Evolutionary conservation across 306 rosid genomes (phyloP), one percentile per base, ranked within the genome.

Genomic region (Malus sieversii): DNA sequence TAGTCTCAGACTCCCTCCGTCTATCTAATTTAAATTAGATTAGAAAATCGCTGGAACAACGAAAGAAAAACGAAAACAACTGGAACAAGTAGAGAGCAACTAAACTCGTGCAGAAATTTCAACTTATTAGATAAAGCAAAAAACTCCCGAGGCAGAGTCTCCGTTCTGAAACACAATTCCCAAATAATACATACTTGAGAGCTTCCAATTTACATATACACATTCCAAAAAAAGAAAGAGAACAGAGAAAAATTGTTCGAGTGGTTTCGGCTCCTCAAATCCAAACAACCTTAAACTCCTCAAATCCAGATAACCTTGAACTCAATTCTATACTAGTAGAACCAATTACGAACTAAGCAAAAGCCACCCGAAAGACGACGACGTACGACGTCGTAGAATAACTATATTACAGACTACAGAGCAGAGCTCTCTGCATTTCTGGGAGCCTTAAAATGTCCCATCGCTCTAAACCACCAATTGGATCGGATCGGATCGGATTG

Each of bases 371-470:
- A 55, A 20, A 6, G 40, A 35, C 38, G 38, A 32, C 35, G 4
- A 19, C 10, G 7, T 33, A 33, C 38, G 2, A 57, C 4, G 61
- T 6, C 46, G 32, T 72, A 73, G 58, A 35, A 61, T 22, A 66
- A 40, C 18, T 27, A 60, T 58, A 27, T 61, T 78, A 83, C 25
- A 23, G 25, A 23, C 25, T 23, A 23, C 25, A 23, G 25, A 23
- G 25, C 25, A 48, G 69, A 33, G 84, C 84, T 78, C 46, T 78
- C 58, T 67, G 48, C 53, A 30, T 76, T 40, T 74, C 85, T 66
- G 80, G 89, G 87, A 86, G 82, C 79, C 86, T 66, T 85, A 77
- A 87, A 86, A 88, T 85, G 84, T 86, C 92, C 90, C 93, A 74
- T 79, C 75, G 81, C 80, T 58, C 75, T 74, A 71, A 73, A 78